A percentile compares a stretch with the other conserved stretches of the same genome.
These are phyloP conservation scores for Hortiboletus campestris DNA, from an alignment of 768 basidiomycete species.

Conservation along the genomic window DNA sequence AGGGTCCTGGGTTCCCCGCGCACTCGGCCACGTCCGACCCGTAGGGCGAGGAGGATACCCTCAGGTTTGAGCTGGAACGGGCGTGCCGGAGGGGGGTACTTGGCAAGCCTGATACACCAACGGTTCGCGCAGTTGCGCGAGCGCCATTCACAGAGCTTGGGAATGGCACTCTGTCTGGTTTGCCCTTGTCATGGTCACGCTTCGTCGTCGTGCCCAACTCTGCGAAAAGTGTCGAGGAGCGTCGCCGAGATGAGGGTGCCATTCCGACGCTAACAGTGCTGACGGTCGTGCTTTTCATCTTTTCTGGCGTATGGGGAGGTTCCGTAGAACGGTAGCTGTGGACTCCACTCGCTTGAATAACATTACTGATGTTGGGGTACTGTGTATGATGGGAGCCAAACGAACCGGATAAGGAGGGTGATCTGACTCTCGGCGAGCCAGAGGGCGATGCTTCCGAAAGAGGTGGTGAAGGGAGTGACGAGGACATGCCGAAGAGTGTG, in stretches of 20 bases:
- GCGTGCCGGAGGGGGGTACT: constrained; percentile 18
- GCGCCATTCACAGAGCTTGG: neutral
- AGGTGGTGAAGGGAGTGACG: constrained; percentile 26
- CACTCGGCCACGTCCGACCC: constrained; percentile 12
- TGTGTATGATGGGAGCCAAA: neutral
- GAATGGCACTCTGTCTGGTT: neutral
- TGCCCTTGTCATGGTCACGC: constrained; percentile 9
- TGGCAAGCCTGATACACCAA: neutral
- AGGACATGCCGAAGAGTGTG: neutral
- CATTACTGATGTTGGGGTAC: constrained; percentile 25
- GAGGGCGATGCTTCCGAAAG: constrained; percentile 26
- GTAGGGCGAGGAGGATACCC: constrained; percentile 9
- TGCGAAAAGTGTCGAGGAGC: constrained; percentile 27
- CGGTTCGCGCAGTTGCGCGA: neutral
- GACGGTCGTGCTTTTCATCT: constrained; percentile 11
- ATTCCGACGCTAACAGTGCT: constrained; percentile 29
- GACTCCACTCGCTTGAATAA: constrained; percentile 10
- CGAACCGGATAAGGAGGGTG: constrained; percentile 13
- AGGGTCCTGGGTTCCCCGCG: neutral
- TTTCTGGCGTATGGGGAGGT: neutral
- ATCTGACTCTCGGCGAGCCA: constrained; percentile 21
- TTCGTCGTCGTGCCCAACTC: neutral
- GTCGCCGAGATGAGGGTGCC: constrained; percentile 12
- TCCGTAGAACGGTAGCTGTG: constrained; percentile 3
- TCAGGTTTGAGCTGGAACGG: constrained; percentile 28